Conservation (phyloP, 1,139 yeast species). For the Candida neerlandica region DNA sequence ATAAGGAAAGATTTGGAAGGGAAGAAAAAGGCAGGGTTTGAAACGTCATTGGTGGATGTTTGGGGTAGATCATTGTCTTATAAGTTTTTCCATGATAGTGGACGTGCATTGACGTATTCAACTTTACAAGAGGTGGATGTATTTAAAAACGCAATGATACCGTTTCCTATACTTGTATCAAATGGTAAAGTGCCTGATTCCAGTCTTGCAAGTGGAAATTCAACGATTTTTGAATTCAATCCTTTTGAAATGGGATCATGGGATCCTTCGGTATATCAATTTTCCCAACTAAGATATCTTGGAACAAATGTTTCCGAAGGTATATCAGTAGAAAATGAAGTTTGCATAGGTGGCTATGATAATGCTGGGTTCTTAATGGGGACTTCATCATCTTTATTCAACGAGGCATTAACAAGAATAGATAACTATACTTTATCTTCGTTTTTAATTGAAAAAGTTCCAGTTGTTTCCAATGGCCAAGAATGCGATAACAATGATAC, state of each 20-base stretch:
- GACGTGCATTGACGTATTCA: slow-evolving; percentile 42
- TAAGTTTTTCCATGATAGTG: slow-evolving; percentile 35
- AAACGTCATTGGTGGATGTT: slow-evolving; percentile 42
- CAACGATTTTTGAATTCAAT: slow-evolving; percentile 43
- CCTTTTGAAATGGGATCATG: slow-evolving; percentile 49
- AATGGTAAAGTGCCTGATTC: slow-evolving; percentile 43
- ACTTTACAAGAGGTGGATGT: slow-evolving; percentile 28
- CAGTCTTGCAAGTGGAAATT: slow-evolving; percentile 33
- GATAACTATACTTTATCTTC: slow-evolving; percentile 17
- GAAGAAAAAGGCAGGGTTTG: slow-evolving; percentile 39
- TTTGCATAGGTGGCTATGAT: slow-evolving; percentile 69
- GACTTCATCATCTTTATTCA: slow-evolving; percentile 63
- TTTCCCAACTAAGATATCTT: slow-evolving; percentile 32
- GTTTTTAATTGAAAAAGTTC: slow-evolving; percentile 1
- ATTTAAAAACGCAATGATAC: slow-evolving; percentile 37
- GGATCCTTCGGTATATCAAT: slow-evolving; percentile 41
- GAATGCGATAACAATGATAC: slow-evolving; percentile 7
- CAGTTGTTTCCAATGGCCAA: neutral
- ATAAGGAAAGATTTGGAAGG: slow-evolving; percentile 25
- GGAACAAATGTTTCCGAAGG: slow-evolving; percentile 39
- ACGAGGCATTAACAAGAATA: slow-evolving; percentile 31
- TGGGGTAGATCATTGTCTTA: slow-evolving; percentile 48
- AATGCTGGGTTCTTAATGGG: slow-evolving; percentile 78
- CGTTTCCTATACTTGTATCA: slow-evolving; percentile 43
- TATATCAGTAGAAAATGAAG: slow-evolving; percentile 1